A percentile compares a stretch with the other conserved stretches of the same genome.
Conservation (phyloP, 176 grass and related monocot species). For the Oryza meridionalis region DNA sequence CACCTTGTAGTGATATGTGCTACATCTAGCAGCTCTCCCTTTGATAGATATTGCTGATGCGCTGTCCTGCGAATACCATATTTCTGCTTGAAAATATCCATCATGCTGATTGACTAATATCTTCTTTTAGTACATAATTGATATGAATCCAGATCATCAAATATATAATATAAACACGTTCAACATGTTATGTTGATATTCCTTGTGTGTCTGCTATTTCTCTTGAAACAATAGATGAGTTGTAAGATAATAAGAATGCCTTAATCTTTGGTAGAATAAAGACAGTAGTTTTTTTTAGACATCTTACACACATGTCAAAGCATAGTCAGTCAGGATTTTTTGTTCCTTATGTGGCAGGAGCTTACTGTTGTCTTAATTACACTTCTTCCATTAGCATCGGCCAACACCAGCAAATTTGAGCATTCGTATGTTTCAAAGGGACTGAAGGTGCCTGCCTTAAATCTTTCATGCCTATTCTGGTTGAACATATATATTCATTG, state of each 20-base stretch:
- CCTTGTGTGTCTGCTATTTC: slow-evolving; percentile 4
- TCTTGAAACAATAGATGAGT: slow-evolving; percentile 22
- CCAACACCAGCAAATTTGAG: slow-evolving; percentile 66
- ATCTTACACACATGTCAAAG: slow-evolving; percentile 27
- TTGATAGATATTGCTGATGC: slow-evolving; percentile 8
- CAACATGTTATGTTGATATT: slow-evolving; percentile 3
- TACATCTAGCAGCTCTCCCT: not conserved
- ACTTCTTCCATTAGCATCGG: slow-evolving; percentile 80
- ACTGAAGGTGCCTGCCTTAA: slow-evolving; percentile 70
- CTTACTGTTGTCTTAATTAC: slow-evolving; percentile 69
- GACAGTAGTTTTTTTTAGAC: not conserved
- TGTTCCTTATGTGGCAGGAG: slow-evolving; percentile 65
- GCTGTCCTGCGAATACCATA: slow-evolving; percentile 16
- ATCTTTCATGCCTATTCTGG: slow-evolving; percentile 14
- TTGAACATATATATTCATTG: slow-evolving; percentile 11
- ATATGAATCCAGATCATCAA: slow-evolving; percentile 11
- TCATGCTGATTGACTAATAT: slow-evolving; percentile 9
- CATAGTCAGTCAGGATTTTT: slow-evolving; percentile 16
- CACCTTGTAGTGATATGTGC: not conserved
- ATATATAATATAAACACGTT: not conserved
- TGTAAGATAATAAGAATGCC: not conserved
- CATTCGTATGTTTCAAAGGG: slow-evolving; percentile 74
- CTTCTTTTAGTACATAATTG: slow-evolving; percentile 20
- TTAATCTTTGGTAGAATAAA: not conserved
- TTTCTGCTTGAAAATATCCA: slow-evolving; percentile 12